Evolutionary conservation across 805 yeast species (phyloP).

Genomic region (Cyberlindnera meyerae): DNA sequence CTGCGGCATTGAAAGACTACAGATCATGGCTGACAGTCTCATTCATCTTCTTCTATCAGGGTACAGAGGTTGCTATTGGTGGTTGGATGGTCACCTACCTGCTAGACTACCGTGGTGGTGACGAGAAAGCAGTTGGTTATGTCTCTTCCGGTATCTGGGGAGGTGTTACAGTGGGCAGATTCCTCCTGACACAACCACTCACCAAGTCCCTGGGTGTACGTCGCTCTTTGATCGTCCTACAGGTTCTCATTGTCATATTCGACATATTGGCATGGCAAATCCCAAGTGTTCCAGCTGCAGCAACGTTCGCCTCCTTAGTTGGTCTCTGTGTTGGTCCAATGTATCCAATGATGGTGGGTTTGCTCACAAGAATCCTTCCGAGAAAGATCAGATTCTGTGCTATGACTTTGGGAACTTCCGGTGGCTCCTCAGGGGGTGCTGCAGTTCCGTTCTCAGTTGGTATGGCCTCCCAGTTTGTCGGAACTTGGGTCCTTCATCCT

Average conservation of each 20-base stretch:
- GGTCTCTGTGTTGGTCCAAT: slow-evolving; percentile 58
- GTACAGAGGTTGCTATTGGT: slow-evolving; percentile 57
- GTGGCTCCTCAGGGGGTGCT: slow-evolving; percentile 57
- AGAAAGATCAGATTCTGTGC: slow-evolving; percentile 47
- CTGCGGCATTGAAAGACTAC: slow-evolving; percentile 35
- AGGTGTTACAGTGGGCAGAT: slow-evolving; percentile 56
- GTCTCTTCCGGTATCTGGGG: slow-evolving; percentile 65
- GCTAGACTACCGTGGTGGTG: slow-evolving; percentile 45
- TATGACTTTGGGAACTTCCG: slow-evolving; percentile 47
- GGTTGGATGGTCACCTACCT: slow-evolving; percentile 64
- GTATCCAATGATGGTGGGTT: slow-evolving; percentile 46
- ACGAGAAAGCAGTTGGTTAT: slow-evolving; percentile 41
- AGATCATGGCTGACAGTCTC: slow-evolving; percentile 49
- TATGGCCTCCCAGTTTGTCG: slow-evolving; percentile 38
- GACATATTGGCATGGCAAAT: slow-evolving; percentile 45
- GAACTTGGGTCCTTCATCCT: slow-evolving; percentile 48
- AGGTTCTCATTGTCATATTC: slow-evolving; percentile 32
- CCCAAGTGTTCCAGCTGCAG: slow-evolving; percentile 39
- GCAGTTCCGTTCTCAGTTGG: slow-evolving; percentile 51
- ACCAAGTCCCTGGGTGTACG: slow-evolving; percentile 40
- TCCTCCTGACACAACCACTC: slow-evolving; percentile 39
- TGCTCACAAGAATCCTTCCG: slow-evolving; percentile 42
- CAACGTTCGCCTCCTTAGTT: slow-evolving; percentile 39
- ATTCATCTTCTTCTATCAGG: slow-evolving; percentile 56
- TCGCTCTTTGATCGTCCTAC: slow-evolving; percentile 36